Base-by-base conservation (phyloP, 257 asterid species). In the Vinca minor region DNA sequence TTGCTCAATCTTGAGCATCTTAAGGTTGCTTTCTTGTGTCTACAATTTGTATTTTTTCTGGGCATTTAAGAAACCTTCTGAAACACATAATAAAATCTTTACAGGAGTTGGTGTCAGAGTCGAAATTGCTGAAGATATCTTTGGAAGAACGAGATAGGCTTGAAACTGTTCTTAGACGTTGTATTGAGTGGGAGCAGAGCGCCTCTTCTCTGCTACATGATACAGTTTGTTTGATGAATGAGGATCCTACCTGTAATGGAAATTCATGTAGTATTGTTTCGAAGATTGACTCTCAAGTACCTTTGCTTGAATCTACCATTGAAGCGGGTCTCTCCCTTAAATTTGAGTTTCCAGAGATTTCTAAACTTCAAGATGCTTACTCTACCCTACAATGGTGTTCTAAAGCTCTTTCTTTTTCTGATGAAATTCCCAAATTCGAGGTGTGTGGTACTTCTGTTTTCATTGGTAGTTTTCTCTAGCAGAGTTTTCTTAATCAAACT, bases 81-180 rank as follows among this genome's bases (percentile, higher is more conserved):
- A 56, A 56, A 56, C 31, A 36, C 17, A 3, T 12, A 1, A 54
- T 15, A 2, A 15, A 39, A n/a, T n/a, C 75, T 77, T 46, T 83
- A 77, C 81, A 91, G 98, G 88, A 79, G 72, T 75, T 88, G 78
- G 86, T 87, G 56, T 69, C 77, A 70, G 90, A 88, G 59, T 84
- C 98, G 25, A 77, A 76, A 79, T 69, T 71, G 69, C 83, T 88
- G 77, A 83, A 82, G 75, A 81, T 88, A 67, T 75, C 82, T 73
- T 70, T 88, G 71, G 79, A 69, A 70, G 98, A 91, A 79, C 58
- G 74, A 62, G 73, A 75, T 48, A 62, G 72, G 81, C 82, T 89
- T 67, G 82, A 82, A 73, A 52, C 70, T 36, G 68, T 88, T 53
- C 74, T 83, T 79, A 77, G 79, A 75, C 73, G 73, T 73, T 76